phyloP scores from a whole-genome alignment of 441 rosid genomes.

The Gossypium gossypioides region DNA sequence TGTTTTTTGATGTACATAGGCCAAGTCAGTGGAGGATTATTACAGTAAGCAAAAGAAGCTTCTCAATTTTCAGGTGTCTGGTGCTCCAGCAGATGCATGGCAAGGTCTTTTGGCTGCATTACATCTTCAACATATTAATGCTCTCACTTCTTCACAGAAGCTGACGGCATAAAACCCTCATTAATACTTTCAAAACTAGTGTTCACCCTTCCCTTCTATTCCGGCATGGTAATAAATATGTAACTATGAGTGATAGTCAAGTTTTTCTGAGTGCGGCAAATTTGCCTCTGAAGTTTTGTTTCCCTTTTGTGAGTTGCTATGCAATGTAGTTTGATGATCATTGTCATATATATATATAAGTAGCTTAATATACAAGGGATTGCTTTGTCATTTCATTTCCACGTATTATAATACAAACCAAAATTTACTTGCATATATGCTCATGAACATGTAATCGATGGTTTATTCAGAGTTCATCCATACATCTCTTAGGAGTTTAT shows the following conservation, averaged over 20 bases:
- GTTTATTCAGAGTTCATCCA: conserved; percentile 58
- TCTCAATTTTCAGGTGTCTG: conserved; percentile 54
- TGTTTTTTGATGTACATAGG: conserved; percentile 18
- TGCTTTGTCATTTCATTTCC: background rate
- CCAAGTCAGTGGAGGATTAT: conserved; percentile 65
- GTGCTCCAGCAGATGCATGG: conserved; percentile 71
- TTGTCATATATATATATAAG: background rate
- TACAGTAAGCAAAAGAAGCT: conserved; percentile 70
- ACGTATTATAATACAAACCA: background rate
- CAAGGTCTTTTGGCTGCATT: conserved; percentile 73
- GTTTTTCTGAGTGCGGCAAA: conserved; percentile 8
- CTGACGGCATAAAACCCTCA: conserved; percentile 37
- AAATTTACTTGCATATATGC: conserved; percentile 4
- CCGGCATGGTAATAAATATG: conserved; percentile 27
- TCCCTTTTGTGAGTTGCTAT: background rate
- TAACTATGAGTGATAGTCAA: conserved; percentile 17
- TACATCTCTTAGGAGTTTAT: conserved; percentile 68
- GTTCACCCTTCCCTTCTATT: conserved; percentile 1
- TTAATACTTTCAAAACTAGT: background rate
- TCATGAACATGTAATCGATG: background rate
- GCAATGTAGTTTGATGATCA: conserved; percentile 21
- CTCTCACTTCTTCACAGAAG: conserved; percentile 44
- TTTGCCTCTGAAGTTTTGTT: conserved; percentile 14
- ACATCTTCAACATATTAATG: conserved; percentile 55
- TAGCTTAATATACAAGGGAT: background rate